phyloP scores from a whole-genome alignment of 768 basidiomycete species.

The Podaxis carcinomalis region DNA sequence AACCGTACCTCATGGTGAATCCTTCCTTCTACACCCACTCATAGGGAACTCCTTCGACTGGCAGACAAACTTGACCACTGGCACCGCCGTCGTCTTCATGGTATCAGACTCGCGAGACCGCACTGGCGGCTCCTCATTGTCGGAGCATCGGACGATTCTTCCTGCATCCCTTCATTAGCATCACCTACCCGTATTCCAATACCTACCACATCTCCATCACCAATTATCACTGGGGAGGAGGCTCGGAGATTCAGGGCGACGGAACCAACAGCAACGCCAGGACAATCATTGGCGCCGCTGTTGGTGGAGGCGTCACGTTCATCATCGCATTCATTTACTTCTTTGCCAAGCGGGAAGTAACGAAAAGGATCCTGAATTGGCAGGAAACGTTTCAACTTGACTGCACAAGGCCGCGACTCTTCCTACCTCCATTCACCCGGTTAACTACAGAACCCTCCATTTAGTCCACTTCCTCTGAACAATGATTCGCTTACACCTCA shows the following conservation, averaged over 20 bases:
- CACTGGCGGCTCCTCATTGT: conserved; percentile 22
- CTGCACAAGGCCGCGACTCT: neutral
- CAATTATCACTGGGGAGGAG: neutral
- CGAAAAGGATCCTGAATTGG: neutral
- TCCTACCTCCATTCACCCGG: conserved; percentile 10
- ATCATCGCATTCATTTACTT: conserved; percentile 12
- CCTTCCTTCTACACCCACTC: conserved; percentile 18
- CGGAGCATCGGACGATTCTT: conserved; percentile 17
- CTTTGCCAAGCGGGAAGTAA: conserved; percentile 13
- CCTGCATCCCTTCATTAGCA: conserved; percentile 15
- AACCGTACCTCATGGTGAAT: conserved; percentile 20
- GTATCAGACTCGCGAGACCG: conserved; percentile 21
- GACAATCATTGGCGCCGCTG: conserved; percentile 14
- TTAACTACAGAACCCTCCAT: conserved; percentile 3
- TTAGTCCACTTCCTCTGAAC: neutral
- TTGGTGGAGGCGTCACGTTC: conserved; percentile 13
- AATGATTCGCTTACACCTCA: neutral
- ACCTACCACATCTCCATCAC: neutral
- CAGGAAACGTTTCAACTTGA: conserved; percentile 12
- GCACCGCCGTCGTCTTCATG: conserved; percentile 20
- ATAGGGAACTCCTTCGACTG: conserved; percentile 19
- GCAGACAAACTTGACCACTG: conserved; percentile 22
- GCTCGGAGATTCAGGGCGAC: neutral
- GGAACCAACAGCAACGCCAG: conserved; percentile 7
- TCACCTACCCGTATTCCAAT: conserved; percentile 5